Evolutionary conservation across 495 filamentous ascomycete genomes (phyloP), one percentile per base, ranked within the genome.

Genomic region (Podospora comata): DNA sequence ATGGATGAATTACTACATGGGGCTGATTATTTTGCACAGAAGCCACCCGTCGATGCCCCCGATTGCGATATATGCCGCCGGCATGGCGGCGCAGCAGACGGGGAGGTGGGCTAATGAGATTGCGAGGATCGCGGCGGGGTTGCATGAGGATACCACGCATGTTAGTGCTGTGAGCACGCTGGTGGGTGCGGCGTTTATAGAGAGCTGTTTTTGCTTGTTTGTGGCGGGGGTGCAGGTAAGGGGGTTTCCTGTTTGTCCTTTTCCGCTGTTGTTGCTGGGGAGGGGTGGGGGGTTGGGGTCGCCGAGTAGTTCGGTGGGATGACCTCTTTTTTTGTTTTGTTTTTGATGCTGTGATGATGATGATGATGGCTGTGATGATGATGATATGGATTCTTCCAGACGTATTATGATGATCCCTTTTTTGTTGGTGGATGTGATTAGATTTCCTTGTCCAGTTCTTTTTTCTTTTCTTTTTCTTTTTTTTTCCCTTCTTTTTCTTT

Each of bases 21-120:
- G 88, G 2, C 84, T 92, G 30, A 93, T 99, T 62, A 80, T 94
- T 60, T 84, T 92, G 23, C 80, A 92, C 62, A 85, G 95, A 48
- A 80, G 90, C 0, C 93, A 97, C 70, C 95, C 95, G 0, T 86
- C 84, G 2, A 97, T 97, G 93, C 95, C 93, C 5, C 92, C 94
- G 0, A 85, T 92, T n/a, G 89, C 93, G 65, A 94, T 96, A 88
- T 83, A 91, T 55, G 92, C 94, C 5, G 90, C 91, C 0, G 88
- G 87, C 13, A 83, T 95, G 48, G 86, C 88, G 7, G 90, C 92
- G 0, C 77, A 79, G 3, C 83, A 88, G 62, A 97, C 95, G 3
- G 86, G 84, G 9, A 75, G 74, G 1, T 90, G 85, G 75, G 91
- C 93, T 3, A 87, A 89, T 70, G 85, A 87, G 66, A 88, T 97